Conservation (phyloP, 1,284 basidiomycete genomes). For the Microbotryum violaceum region DNA sequence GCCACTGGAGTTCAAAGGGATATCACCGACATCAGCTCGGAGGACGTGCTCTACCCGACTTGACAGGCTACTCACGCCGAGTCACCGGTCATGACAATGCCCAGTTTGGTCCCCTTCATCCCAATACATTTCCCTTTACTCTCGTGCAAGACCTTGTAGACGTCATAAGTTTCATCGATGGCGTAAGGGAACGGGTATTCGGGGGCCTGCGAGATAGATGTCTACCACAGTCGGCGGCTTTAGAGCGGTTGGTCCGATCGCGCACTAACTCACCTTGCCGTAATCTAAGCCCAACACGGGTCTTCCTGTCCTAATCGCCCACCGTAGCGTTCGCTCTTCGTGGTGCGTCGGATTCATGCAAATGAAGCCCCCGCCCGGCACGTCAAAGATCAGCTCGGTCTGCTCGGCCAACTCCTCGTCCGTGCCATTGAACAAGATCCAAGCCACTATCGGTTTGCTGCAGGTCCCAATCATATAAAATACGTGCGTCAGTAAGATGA, state of each 20-base stretch:
- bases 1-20: slow-evolving; percentile 50
- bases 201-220: slow-evolving; percentile 19
- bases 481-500: too few relatives aligned
- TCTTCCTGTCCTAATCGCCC: slow-evolving; percentile 70
- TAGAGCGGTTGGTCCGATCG: background rate
- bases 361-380: slow-evolving; percentile 92
- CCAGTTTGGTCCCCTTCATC: slow-evolving; percentile 55
- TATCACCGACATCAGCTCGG: slow-evolving; percentile 29
- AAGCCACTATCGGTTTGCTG: slow-evolving; percentile 69
- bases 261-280: slow-evolving; percentile 72
- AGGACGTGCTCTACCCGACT: slow-evolving; percentile 31
- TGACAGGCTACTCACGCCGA: slow-evolving; percentile 63
- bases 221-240: too few relatives aligned
- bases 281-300: slow-evolving; percentile 86
- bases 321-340: slow-evolving; percentile 81
- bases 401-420: slow-evolving; percentile 59
- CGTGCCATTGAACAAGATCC: slow-evolving; percentile 73
- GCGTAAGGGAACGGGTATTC: slow-evolving; percentile 83
- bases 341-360: slow-evolving; percentile 93
- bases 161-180: slow-evolving; percentile 88
- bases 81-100: slow-evolving; percentile 74
- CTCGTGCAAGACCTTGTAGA: slow-evolving; percentile 72
- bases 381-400: slow-evolving; percentile 78
- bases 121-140: slow-evolving; percentile 73
- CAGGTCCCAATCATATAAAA: too few relatives aligned